Base-by-base conservation (phyloP, 345 rosid genomes). In the Acer saccharum region DNA sequence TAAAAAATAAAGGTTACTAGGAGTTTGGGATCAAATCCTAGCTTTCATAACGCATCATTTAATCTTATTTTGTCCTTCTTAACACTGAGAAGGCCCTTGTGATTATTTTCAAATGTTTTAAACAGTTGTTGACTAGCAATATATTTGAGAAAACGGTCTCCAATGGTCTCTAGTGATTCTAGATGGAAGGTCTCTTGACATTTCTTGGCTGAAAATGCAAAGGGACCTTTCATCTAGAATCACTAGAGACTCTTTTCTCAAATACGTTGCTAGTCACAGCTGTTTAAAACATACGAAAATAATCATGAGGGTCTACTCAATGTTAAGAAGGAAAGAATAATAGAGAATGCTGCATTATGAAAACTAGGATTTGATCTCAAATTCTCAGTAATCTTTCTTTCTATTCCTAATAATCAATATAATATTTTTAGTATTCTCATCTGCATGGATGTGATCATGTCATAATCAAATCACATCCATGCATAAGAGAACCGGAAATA, bases 301-400 rank as follows among this genome's bases (percentile, higher is more conserved):
- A 79, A 82, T 69, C 94, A 96, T 8, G 98, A 91, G 72, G 99
- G 99, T 77, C 87, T 92, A 82, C 92, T 92, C 11, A 92, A 92
- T 83, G 14, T 81, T 43, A 87, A 83, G 81, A 96, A 85, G 83
- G 95, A 90, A 0, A 86, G 63, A 79, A 81, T 92, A 61, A 80
- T 92, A 61, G 85, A 87, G n/a, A 94, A 96, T 87, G 87, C 82
- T 75, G 80, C 90, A 75, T 93, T 96, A 65, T 88, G 92, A 84
- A 82, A 75, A 77, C 84, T 85, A 23, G 99, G 98, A 81, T 91
- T 93, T 63, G 75, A 87, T 41, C 81, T 76, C 85, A 92, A 94
- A 76, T 81, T 96, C 82, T 93, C 88, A 90, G 98, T 95, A 80
- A 81, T 14, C 43, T 43, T 67, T 25, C 43, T 43, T 61, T 82